phyloP scores from a whole-genome alignment of 805 yeast species.

The Clavispora fructus region DNA sequence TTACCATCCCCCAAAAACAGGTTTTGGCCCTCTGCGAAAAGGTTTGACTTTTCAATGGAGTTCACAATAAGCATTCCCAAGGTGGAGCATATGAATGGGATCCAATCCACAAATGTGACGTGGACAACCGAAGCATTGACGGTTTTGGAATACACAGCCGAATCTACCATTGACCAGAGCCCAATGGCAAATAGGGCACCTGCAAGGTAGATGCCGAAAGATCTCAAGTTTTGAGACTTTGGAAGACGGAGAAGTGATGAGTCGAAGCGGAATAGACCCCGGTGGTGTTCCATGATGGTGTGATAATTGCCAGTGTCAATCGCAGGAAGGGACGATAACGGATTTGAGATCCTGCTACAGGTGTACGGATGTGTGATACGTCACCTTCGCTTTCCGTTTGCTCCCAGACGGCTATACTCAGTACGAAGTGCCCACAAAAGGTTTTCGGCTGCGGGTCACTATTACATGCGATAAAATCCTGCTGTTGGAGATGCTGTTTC shows the following conservation, averaged over 20 bases:
- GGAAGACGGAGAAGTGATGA: slow-evolving; percentile 53
- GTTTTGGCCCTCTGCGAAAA: slow-evolving; percentile 38
- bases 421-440: too few species aligned
- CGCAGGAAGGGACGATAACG: not conserved
- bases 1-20: slow-evolving; percentile 39
- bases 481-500: too few species aligned
- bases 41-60: slow-evolving; percentile 62
- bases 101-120: slow-evolving; percentile 91
- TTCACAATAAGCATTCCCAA: slow-evolving; percentile 84
- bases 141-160: slow-evolving; percentile 79
- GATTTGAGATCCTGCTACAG: not conserved
- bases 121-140: slow-evolving; percentile 84
- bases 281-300: slow-evolving; percentile 34
- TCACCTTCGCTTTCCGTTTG: not conserved
- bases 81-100: slow-evolving; percentile 84
- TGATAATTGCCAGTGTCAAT: not conserved
- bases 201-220: slow-evolving; percentile 70
- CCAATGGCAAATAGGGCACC: slow-evolving; percentile 81
- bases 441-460: too few species aligned
- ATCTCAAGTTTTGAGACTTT: slow-evolving; percentile 62
- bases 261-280: slow-evolving; percentile 59
- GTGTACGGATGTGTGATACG: not conserved
- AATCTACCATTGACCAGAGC: slow-evolving; percentile 84
- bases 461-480: too few species aligned
- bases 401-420: too few species aligned